These are phyloP conservation scores for Halophytophthora batemanensis DNA, from an alignment of 352 stramenopile species.

Conservation along the genomic window DNA sequence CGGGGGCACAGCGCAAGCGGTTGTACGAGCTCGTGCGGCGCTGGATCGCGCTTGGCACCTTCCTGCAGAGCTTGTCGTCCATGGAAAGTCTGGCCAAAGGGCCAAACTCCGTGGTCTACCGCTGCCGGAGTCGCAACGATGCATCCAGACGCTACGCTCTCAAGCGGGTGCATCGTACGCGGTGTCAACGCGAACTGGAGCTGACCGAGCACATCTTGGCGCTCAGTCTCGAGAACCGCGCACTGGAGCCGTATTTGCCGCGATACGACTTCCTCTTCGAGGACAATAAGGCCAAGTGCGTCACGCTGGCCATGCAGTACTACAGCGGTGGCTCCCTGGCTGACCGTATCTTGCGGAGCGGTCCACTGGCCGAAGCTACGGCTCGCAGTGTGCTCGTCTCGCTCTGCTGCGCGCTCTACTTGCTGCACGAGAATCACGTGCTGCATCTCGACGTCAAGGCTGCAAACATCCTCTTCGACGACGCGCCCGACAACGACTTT, in stretches of 20 bases:
- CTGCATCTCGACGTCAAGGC: slow-evolving; percentile 68
- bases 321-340: slow-evolving; percentile 52
- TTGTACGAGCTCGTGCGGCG: slow-evolving; percentile 50
- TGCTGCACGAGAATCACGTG: slow-evolving; percentile 50
- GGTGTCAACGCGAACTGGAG: slow-evolving; percentile 35
- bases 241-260: slow-evolving; percentile 41
- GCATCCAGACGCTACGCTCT: slow-evolving; percentile 35
- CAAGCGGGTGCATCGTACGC: slow-evolving; percentile 41
- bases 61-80: slow-evolving; percentile 44
- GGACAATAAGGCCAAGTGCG: slow-evolving; percentile 35
- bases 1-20: slow-evolving; percentile 32
- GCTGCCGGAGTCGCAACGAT: slow-evolving; percentile 37
- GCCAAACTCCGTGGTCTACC: slow-evolving; percentile 54
- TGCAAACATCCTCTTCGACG: slow-evolving; percentile 64
- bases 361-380: slow-evolving; percentile 28
- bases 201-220: slow-evolving; percentile 40
- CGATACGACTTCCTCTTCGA: slow-evolving; percentile 64
- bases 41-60: slow-evolving; percentile 53
- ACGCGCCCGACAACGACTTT: slow-evolving; percentile 27
- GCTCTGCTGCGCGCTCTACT: slow-evolving; percentile 42
- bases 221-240: slow-evolving; percentile 18
- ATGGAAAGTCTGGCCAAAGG: slow-evolving; percentile 49
- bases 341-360: slow-evolving; percentile 37
- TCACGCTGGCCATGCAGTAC: slow-evolving; percentile 66
- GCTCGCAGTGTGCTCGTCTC: slow-evolving; percentile 37